A percentile compares a stretch with the other conserved stretches of the same genome.
These are phyloP conservation scores for Rhodotorula kratochvilovae DNA, from an alignment of 768 basidiomycete species.

Conservation along the genomic window DNA sequence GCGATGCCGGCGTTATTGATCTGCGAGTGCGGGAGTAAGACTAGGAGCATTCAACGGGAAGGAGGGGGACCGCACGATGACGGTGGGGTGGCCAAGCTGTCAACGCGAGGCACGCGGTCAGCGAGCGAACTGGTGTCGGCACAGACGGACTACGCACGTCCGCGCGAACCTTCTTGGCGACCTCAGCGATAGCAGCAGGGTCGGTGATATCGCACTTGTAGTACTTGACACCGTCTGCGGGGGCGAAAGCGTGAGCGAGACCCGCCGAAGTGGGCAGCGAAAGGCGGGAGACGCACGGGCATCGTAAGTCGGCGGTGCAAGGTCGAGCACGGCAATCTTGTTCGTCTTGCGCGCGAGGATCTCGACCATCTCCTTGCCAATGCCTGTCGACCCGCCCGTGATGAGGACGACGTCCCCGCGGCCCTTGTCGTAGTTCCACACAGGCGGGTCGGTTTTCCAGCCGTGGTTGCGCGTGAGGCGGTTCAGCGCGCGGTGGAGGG, in stretches of 20 bases:
- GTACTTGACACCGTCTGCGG: conserved; percentile 17
- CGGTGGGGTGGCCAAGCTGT: conserved; percentile 31
- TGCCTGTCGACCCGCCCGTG: conserved; percentile 32
- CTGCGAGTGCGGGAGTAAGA: neutral
- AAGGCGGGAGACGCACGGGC: conserved; percentile 8
- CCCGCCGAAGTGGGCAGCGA: accelerated
- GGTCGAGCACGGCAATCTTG: conserved; percentile 31
- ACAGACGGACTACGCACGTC: conserved; percentile 4
- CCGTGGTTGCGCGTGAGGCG: conserved; percentile 27
- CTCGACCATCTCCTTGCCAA: conserved; percentile 35
- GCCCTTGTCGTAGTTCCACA: conserved; percentile 15
- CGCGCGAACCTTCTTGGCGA: conserved; percentile 21
- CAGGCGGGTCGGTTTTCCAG: conserved; percentile 23
- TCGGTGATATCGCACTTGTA: conserved; percentile 34
- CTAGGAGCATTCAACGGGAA: neutral
- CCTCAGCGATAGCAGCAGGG: conserved; percentile 21
- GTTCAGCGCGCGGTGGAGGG: conserved; percentile 14
- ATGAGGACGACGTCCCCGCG: conserved; percentile 34
- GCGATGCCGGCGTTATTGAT: conserved; percentile 38
- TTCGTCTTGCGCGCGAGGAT: conserved; percentile 17
- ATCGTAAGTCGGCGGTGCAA: conserved; percentile 23
- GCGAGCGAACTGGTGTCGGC: too few species aligned
- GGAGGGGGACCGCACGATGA: conserved; percentile 3
- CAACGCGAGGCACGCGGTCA: neutral
- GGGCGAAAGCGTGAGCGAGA: neutral